Percentiles rank a stretch among this genome's conserved stretches.
Evolutionary conservation across 2,329 filamentous ascomycete genomes (phyloP).

Genomic region (Ramichloridium luteum): DNA sequence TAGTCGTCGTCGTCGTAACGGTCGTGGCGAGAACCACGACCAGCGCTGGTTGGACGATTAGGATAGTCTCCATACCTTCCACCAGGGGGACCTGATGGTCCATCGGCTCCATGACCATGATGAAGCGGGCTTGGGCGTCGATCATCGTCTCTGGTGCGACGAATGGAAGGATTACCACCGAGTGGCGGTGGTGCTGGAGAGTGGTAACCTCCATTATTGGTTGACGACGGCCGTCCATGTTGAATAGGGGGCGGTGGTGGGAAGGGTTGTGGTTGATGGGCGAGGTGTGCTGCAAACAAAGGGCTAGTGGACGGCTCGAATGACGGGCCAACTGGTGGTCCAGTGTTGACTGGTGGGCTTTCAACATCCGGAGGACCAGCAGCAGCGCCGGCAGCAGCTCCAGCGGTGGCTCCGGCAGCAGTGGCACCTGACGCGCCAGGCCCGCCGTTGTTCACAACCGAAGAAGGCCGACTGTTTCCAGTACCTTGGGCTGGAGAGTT

Average conservation of each 20-base stretch:
- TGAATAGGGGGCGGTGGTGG: conserved; percentile 6
- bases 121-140: conserved; percentile 10
- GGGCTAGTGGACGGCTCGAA: conserved; percentile 36
- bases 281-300: conserved; percentile 28
- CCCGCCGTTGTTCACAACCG: no score
- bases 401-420: background rate
- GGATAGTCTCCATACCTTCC: conserved; percentile 2
- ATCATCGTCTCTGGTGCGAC: conserved; percentile 8
- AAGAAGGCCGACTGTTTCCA: background rate
- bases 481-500: no score
- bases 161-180: conserved; percentile 9
- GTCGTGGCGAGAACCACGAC: background rate
- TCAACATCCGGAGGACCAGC: no score
- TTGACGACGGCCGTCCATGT: conserved; percentile 2
- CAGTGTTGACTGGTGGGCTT: no score
- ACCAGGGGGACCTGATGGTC: no score
- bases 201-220: no score
- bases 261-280: conserved; percentile 8
- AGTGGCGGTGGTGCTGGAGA: conserved; percentile 4
- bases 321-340: conserved; percentile 16
- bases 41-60: background rate
- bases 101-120: no score
- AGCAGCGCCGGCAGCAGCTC: background rate
- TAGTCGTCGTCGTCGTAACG: conserved; percentile 1
- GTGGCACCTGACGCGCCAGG: no score